Conservation (phyloP, 2,329 filamentous ascomycete species). For the Cladobotryum mycophilum region DNA sequence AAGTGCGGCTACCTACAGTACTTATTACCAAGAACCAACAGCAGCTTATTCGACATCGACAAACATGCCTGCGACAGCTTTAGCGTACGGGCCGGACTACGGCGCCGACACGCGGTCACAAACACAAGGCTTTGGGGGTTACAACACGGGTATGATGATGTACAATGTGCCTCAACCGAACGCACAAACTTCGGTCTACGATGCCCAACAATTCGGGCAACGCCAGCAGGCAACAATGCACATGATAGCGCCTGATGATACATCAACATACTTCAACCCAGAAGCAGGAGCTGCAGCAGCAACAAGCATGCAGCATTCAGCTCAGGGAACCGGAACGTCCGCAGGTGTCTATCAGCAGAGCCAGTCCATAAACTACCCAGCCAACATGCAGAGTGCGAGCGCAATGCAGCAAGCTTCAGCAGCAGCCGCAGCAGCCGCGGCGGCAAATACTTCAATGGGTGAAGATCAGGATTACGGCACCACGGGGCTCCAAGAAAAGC, state of each 20-base stretch:
- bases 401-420: constrained; percentile 35
- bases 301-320: constrained; percentile 44
- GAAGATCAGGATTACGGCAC: constrained; percentile 54
- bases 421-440: constrained; percentile 16
- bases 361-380: constrained; percentile 48
- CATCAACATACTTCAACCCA: constrained; percentile 65
- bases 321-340: constrained; percentile 41
- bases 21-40: constrained; percentile 52
- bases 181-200: constrained; percentile 62
- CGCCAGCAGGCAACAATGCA: constrained; percentile 73
- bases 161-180: constrained; percentile 67
- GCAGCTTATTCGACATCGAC: constrained; percentile 46
- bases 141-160: constrained; percentile 63
- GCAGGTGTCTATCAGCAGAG: constrained; percentile 61
- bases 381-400: constrained; percentile 41
- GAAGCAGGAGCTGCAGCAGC: constrained; percentile 44
- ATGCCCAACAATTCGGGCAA: constrained; percentile 67
- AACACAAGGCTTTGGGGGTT: constrained; percentile 49
- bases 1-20: constrained; percentile 50
- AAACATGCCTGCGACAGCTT: constrained; percentile 49
- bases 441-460: constrained; percentile 41
- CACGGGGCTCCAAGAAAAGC: constrained; percentile 59
- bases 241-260: constrained; percentile 46
- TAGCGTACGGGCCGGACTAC: constrained; percentile 61
- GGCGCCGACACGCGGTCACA: constrained; percentile 54